phyloP scores from a whole-genome alignment of 768 basidiomycete genomes.

The Hydnomerulius pinastri region DNA sequence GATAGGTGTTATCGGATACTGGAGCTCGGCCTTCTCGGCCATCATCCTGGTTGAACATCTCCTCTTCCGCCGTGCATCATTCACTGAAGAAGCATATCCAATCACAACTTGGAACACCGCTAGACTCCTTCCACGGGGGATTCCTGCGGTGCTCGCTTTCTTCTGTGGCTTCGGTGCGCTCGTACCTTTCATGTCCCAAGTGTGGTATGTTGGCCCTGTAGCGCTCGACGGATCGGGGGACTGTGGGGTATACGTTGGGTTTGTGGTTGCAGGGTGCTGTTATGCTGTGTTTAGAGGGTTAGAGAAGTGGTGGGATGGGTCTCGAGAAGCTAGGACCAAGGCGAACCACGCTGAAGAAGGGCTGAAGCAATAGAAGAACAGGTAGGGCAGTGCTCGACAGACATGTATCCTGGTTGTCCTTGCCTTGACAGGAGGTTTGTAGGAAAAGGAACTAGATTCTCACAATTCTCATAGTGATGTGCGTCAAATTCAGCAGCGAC shows the following conservation, averaged over 20 bases:
- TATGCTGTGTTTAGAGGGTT: constrained; percentile 33
- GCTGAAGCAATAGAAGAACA: constrained; percentile 6
- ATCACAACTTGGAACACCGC: constrained; percentile 38
- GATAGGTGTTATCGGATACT: constrained; percentile 47
- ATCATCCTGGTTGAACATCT: constrained; percentile 47
- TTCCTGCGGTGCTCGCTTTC: constrained; percentile 44
- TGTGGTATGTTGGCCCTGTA: constrained; percentile 53
- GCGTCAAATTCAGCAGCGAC: no score
- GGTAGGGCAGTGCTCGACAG: no score
- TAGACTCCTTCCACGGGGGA: constrained; percentile 39
- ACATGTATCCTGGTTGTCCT: no score
- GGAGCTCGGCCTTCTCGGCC: constrained; percentile 37
- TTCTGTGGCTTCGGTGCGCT: constrained; percentile 40
- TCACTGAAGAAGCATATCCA: constrained; percentile 37
- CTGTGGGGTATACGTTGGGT: constrained; percentile 46
- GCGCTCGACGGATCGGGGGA: constrained; percentile 47
- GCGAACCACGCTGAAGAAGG: background rate
- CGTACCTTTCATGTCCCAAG: constrained; percentile 53
- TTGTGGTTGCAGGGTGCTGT: constrained; percentile 30
- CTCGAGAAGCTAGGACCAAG: background rate
- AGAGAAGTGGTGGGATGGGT: constrained; percentile 24
- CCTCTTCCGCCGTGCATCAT: constrained; percentile 40
- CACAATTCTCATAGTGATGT: no score
- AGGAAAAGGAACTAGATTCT: no score
- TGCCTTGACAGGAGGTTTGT: no score